Base-by-base conservation (phyloP, 495 filamentous ascomycete genomes). In the Penicillium canariense region DNA sequence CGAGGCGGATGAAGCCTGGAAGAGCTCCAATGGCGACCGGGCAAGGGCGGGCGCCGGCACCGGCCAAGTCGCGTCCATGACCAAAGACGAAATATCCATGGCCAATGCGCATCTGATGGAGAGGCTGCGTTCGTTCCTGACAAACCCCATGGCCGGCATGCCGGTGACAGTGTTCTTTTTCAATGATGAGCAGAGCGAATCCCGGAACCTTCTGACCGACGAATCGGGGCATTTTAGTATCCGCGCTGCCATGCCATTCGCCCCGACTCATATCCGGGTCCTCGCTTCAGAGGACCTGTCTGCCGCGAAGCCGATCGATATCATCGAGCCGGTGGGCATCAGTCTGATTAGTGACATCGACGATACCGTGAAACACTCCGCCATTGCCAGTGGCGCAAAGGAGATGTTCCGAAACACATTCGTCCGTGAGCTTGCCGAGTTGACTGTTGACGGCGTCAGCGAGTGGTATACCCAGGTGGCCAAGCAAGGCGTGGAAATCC, bases 351-450 rank as follows among this genome's bases (percentile, higher is more conserved):
- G 90, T 65, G 94, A 99, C 61, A 92, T 99, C 54, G 94, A 99
- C 64, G 94, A 99, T 69, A 99, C 94, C 0, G 87, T 99, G 54
- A 99, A 99, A 66, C 90, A 91, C 60, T 97, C 95, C 2, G 94
- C 89, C 12, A 94, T 99, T 58, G 77, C 81, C 5, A 80, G 82
- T 55, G 94, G 95, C 0, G 86, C 93, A 0, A 87, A 89, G 35
- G 94, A 99, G 68, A 96, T 97, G 45, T 97, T 97, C 64, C 83
- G 92, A 20, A 97, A 97, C 67, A 90, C 90, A 0, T 97, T 99
- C 62, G 85, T 95, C 42, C 86, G 91, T 12, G 91, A 96, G 14
- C 72, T 97, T 8, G 75, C 66, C 0, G 90, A 95, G 60, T 69
- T 97, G 32, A 90, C 83, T 0, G 83, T 99, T 26, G 83, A 88